These are phyloP conservation scores for Hymenoscyphus infarciens DNA, from an alignment of 2,329 filamentous ascomycete species.

Conservation along the genomic window DNA sequence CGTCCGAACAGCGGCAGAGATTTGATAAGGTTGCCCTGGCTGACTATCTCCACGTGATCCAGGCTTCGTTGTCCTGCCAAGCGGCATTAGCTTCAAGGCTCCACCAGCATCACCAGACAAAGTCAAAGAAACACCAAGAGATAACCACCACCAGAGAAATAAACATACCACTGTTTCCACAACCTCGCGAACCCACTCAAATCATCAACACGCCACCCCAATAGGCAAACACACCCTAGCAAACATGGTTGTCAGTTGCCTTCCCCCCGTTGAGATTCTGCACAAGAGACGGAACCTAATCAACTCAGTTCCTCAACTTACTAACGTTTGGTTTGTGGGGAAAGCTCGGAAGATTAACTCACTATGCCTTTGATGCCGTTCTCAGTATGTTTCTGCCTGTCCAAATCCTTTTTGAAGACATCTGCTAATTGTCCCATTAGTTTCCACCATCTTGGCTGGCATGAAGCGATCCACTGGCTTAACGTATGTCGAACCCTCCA, in stretches of 20 bases:
- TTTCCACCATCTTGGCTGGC: constrained; percentile 93
- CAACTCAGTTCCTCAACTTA: constrained; percentile 57
- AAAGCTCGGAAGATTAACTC: constrained; percentile 88
- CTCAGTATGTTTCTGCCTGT: constrained; percentile 59
- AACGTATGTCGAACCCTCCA: constrained; percentile 67
- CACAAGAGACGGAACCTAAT: constrained; percentile 38
- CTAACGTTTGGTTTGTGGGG: constrained; percentile 65
- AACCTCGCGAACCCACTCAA: background rate
- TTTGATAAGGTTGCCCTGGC: background rate
- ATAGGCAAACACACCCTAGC: constrained; percentile 9
- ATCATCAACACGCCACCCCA: background rate
- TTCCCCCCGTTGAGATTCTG: constrained; percentile 17
- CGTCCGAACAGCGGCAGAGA: too few relatives aligned
- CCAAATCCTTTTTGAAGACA: constrained; percentile 5
- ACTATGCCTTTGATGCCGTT: constrained; percentile 95
- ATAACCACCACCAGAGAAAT: background rate
- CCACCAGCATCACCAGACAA: background rate
- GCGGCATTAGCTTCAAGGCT: constrained; percentile 1
- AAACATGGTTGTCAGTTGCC: constrained; percentile 41
- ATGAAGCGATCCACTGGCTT: constrained; percentile 96
- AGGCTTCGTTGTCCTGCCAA: background rate
- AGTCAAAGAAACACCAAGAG: background rate
- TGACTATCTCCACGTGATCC: background rate
- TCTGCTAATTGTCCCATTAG: constrained; percentile 44
- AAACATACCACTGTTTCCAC: background rate